Conservation (phyloP, 2,329 filamentous ascomycete genomes). For the Talaromyces sp. region DNA sequence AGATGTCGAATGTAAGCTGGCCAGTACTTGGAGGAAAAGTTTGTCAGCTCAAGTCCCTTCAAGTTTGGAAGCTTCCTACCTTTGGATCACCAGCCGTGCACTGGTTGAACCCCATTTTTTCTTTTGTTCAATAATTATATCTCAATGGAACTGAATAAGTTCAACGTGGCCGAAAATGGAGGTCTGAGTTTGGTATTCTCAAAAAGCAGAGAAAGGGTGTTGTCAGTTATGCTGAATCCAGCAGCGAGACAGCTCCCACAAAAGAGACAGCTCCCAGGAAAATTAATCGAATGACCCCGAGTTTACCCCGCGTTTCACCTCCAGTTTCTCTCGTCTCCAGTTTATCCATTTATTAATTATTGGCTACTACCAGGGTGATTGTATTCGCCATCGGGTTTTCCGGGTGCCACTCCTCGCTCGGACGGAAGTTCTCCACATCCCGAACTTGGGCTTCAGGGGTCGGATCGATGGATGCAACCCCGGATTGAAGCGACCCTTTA, state of each 20-base stretch:
- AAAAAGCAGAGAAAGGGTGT: background rate
- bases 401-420: background rate
- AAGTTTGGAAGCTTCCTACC: background rate
- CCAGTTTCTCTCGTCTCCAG: background rate
- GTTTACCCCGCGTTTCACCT: background rate
- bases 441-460: background rate
- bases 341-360: too few relatives aligned
- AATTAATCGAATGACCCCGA: background rate
- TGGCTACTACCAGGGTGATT: too few relatives aligned
- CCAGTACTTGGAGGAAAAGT: background rate
- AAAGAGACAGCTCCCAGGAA: too few relatives aligned
- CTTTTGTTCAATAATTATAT: background rate
- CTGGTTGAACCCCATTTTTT: background rate
- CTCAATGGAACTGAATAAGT: background rate
- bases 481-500: rapidly evolving
- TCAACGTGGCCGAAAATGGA: too few relatives aligned
- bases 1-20: conserved; percentile 14
- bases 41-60: too few relatives aligned
- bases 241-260: background rate
- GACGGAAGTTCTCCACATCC: background rate
- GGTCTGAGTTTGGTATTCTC: background rate
- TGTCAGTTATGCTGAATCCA: background rate
- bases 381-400: background rate
- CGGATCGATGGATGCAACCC: too few relatives aligned
- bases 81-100: conserved; percentile 2